These are phyloP conservation scores for Phytophthora vignae DNA, from an alignment of 352 stramenopile genomes.

Conservation along the genomic window DNA sequence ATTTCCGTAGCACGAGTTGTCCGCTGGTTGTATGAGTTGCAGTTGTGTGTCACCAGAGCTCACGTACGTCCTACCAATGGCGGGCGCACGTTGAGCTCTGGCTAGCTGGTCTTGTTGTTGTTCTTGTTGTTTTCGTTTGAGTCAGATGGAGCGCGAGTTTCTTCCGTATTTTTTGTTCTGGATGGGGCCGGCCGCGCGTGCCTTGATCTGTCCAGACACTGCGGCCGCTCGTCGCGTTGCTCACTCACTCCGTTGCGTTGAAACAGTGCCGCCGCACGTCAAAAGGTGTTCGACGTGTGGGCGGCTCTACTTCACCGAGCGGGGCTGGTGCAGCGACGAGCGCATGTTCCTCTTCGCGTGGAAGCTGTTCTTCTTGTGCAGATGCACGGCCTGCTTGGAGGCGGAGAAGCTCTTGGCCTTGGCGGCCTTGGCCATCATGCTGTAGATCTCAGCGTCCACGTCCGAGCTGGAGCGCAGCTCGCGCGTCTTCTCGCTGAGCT, in stretches of 20 bases:
- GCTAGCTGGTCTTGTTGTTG: constrained; percentile 21
- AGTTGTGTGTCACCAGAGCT: constrained; percentile 17
- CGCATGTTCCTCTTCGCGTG: constrained; percentile 59
- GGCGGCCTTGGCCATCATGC: constrained; percentile 58
- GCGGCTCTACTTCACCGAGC: constrained; percentile 67
- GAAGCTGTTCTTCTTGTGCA: constrained; percentile 48
- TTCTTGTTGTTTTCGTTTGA: constrained; percentile 30
- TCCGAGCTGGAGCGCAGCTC: constrained; percentile 65
- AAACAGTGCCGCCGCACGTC: constrained; percentile 34
- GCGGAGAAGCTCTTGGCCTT: constrained; percentile 50
- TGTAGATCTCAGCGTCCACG: constrained; percentile 67
- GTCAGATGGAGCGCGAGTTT: constrained; percentile 43
- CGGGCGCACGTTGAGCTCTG: constrained; percentile 18
- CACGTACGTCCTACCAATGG: constrained; percentile 13
- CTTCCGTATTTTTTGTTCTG: constrained; percentile 28
- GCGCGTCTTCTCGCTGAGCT: constrained; percentile 61
- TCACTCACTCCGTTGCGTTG: constrained; percentile 45
- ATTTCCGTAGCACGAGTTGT: constrained; percentile 44
- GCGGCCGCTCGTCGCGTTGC: constrained; percentile 16
- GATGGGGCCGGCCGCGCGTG: constrained; percentile 4
- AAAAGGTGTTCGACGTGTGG: constrained; percentile 31
- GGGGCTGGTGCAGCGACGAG: constrained; percentile 68
- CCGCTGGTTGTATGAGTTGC: constrained; percentile 23
- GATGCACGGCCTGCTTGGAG: constrained; percentile 39
- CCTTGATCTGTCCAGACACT: constrained; percentile 11